Conservation (phyloP, 306 rosid species). For the Dryas drummondii region DNA sequence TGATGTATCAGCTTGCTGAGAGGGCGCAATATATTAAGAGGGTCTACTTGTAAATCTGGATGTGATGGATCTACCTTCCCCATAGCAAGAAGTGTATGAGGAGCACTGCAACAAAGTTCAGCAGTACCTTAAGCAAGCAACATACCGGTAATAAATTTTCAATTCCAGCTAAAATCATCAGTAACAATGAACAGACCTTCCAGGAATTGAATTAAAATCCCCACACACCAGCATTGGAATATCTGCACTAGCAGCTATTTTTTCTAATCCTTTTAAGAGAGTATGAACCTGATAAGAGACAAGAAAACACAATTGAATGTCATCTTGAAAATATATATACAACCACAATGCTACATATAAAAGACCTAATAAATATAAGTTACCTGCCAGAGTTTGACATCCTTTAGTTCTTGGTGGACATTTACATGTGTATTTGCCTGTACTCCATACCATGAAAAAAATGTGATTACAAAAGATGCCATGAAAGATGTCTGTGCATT, state of each 20-base stretch:
- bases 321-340: neutral
- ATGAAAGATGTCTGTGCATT: neutral
- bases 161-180: neutral
- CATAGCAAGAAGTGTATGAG: slow-evolving; percentile 90
- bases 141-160: slow-evolving; percentile 16
- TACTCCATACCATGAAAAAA: slow-evolving; percentile 26
- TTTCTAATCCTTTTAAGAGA: slow-evolving; percentile 92
- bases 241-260: slow-evolving; percentile 91
- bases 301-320: slow-evolving; percentile 24
- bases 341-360: slow-evolving; percentile 6
- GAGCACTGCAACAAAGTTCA: slow-evolving; percentile 72
- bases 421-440: slow-evolving; percentile 95
- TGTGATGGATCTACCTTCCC: slow-evolving; percentile 88
- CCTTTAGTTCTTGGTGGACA: slow-evolving; percentile 77
- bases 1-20: slow-evolving; percentile 91
- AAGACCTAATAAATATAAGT: slow-evolving; percentile 23
- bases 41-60: slow-evolving; percentile 86
- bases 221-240: slow-evolving; percentile 99
- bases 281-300: slow-evolving; percentile 73
- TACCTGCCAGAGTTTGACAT: slow-evolving; percentile 99
- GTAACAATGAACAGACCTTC: slow-evolving; percentile 58
- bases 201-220: slow-evolving; percentile 90
- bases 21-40: slow-evolving; percentile 86
- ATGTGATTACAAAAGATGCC: slow-evolving; percentile 9
- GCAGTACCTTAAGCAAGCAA: slow-evolving; percentile 26